Conservation (phyloP, 83 land plant species). For the Picea abies region DNA sequence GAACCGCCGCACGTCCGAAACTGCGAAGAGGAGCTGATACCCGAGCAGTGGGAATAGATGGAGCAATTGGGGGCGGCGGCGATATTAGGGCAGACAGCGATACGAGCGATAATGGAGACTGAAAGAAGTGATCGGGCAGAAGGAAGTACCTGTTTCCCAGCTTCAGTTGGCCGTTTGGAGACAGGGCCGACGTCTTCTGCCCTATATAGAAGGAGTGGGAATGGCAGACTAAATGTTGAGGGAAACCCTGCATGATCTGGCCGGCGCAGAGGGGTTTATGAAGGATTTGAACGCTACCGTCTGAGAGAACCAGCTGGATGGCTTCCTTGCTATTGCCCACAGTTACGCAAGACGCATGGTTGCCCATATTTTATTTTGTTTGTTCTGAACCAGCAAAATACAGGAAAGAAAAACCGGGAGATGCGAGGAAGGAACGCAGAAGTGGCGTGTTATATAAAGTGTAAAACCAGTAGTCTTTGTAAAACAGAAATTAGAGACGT, state of each 20-base stretch:
- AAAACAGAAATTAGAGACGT: no score
- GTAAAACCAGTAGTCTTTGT: no score
- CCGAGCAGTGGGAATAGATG: background rate
- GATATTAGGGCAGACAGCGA: conserved; percentile 28
- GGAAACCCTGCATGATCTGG: conserved; percentile 44
- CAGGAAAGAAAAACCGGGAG: no score
- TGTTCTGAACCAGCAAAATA: no score
- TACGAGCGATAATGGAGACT: conserved; percentile 45
- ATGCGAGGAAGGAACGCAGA: no score
- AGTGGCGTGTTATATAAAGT: no score
- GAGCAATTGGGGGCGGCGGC: conserved; percentile 8
- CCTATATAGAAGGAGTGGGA: conserved; percentile 59
- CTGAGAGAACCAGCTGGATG: conserved; percentile 29
- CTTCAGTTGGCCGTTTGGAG: conserved; percentile 34
- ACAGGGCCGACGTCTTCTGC: conserved; percentile 37
- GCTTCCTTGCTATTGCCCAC: background rate
- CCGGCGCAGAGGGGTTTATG: conserved; percentile 30
- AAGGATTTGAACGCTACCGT: conserved; percentile 40
- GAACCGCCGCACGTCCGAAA: no score
- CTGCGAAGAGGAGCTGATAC: no score
- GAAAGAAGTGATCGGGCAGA: conserved; percentile 49
- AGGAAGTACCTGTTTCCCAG: conserved; percentile 55
- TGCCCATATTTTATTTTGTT: no score
- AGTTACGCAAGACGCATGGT: no score
- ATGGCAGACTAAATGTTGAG: conserved; percentile 44